These are phyloP conservation scores for Dendrocalamus latiflorus DNA, from an alignment of 202 grass and related monocot species.

Conservation along the genomic window DNA sequence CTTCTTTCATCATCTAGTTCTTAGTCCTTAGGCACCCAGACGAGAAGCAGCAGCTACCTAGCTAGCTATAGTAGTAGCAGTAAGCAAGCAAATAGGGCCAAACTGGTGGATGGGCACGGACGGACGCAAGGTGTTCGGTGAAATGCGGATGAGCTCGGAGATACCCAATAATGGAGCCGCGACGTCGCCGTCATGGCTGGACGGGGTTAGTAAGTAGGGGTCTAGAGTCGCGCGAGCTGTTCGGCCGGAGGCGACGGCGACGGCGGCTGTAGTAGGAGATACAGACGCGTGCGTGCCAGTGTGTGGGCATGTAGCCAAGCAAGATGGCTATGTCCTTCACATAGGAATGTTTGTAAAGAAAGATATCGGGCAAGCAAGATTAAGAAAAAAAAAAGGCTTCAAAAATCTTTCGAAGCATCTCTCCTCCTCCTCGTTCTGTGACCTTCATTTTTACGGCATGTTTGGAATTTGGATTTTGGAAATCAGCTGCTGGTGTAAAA, in stretches of 20 bases:
- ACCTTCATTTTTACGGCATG: not conserved
- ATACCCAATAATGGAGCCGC: conserved; percentile 43
- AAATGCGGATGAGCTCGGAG: conserved; percentile 38
- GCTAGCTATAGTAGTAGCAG: not conserved
- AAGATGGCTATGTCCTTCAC: conserved; percentile 7
- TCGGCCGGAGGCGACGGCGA: conserved; percentile 17
- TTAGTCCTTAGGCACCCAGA: conserved; percentile 4
- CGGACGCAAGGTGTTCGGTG: conserved; percentile 33
- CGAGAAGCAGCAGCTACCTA: not conserved
- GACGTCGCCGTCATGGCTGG: conserved; percentile 36
- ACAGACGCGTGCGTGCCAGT: not conserved
- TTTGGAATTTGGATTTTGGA: not conserved
- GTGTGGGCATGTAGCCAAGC: conserved; percentile 14
- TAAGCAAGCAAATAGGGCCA: conserved; percentile 2
- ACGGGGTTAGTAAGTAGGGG: not conserved
- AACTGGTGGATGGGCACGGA: not conserved
- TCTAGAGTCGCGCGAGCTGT: not conserved
- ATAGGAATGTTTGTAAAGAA: conserved; percentile 33
- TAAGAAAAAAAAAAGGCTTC: not conserved
- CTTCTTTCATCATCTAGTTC: not conserved
- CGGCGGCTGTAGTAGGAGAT: not conserved
- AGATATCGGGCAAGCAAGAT: conserved; percentile 10
- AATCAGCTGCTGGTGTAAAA: too few species aligned
- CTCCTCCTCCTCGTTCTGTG: not conserved
- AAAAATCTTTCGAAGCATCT: not conserved